Evolutionary conservation across 108 stramenopile species (phyloP), one percentile per base, ranked within the genome.

Genomic region (Nitzschia inconspicua): DNA sequence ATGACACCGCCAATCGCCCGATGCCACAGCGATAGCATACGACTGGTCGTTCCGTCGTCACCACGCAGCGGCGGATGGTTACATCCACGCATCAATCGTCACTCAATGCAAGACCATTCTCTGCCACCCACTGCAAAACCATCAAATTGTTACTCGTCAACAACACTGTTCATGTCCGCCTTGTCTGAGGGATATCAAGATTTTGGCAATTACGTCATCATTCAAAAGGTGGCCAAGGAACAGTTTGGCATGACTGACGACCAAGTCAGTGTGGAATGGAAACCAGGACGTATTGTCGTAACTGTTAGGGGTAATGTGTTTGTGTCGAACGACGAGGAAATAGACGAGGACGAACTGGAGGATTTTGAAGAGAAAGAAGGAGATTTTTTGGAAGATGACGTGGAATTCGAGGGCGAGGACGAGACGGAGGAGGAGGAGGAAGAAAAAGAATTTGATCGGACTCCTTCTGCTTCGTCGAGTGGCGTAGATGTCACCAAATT

Each of bases 201-300:
- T 10, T 46, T 52, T 46, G 75, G 75, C n/a, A 60, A 72, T 54
- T 31, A 41, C 10, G 11, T 73, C 32, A 80, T 80, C 37, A 59
- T 54, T 40, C 24, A 80, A 52, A n/a, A n/a, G n/a, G n/a, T n/a
- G n/a, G 77, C 72, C 4, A 70, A 41, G 7, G 25, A 3, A 3
- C 7, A 40, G 16, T 71, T 60, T 63, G 75, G 79, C 14, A 36
- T 70, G n/a, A 39, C 37, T 39, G 37, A 39, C 1, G n/a, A 11
- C n/a, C 14, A 39, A 39, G n/a, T 39, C 37, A 39, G 37, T 39
- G 73, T 89, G 47, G 79, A 83, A 30, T 88, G 87, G 87, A 82
- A 76, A 55, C 46, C 65, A 0, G 84, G 65, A 25, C 51, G 60
- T 14, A 73, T 88, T 10, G 51, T 84, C 18, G 82, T 88, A 0